Evolutionary conservation across 768 basidiomycete species (phyloP).

Genomic region (Galerina marginata): DNA sequence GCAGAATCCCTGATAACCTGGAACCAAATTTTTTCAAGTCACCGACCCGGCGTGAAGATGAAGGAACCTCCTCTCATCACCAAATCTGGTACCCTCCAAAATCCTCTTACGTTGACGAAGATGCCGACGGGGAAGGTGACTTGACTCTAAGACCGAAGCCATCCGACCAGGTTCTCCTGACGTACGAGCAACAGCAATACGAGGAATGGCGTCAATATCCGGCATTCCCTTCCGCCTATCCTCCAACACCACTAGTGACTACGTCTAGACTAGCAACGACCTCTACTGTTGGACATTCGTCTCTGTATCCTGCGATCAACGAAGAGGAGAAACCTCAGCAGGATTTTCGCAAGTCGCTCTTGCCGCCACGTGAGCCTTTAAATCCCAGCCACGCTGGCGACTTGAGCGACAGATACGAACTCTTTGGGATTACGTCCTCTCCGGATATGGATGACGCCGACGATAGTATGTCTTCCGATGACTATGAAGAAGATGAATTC

Average conservation of each 20-base stretch:
- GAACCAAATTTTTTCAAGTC: background rate
- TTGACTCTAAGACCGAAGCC: conserved; percentile 8
- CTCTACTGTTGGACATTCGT: conserved; percentile 22
- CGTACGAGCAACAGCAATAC: conserved; percentile 34
- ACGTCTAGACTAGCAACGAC: conserved; percentile 36
- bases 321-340: conserved; percentile 46
- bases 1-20: background rate
- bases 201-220: conserved; percentile 80
- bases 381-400: conserved; percentile 62
- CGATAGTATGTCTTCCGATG: conserved; percentile 33
- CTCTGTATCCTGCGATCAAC: conserved; percentile 37
- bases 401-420: conserved; percentile 61
- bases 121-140: conserved; percentile 31
- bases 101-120: conserved; percentile 45
- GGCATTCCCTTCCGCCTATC: conserved; percentile 78
- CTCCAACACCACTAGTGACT: conserved; percentile 63
- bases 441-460: conserved; percentile 34
- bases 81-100: conserved; percentile 69
- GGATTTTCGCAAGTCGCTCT: conserved; percentile 79
- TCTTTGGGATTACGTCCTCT: conserved; percentile 43
- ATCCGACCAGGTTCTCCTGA: conserved; percentile 17
- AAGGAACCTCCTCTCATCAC: conserved; percentile 25
- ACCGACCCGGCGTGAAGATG: background rate
- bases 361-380: conserved; percentile 61
- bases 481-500: conserved; percentile 62